Base-by-base conservation (phyloP, 1,139 yeast genomes). In the Geotrichum citri-aurantii region DNA sequence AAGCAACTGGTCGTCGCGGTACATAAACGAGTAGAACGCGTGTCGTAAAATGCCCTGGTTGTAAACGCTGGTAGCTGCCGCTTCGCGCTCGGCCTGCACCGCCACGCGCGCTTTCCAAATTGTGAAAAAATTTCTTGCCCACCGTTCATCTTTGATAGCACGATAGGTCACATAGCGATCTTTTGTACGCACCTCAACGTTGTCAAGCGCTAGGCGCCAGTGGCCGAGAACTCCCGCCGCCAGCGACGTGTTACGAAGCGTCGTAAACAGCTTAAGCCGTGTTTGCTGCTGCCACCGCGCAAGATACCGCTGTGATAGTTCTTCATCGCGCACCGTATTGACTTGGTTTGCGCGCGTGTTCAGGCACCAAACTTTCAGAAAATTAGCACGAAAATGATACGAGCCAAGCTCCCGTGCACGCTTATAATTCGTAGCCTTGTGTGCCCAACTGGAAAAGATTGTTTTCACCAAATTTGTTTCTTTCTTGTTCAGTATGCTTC, bases 331-430 rank as follows among this genome's bases (percentile, higher is more conserved):
- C 12, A 47, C 37, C 4, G 52, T 23, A 1, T 31, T 40, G 3
- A 59, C 37, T 12, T 42, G 29, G 7, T 44, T 50, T 5, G 50
- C 42, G 5, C 56, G 31, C 12, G 53, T 37, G 11, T 37, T 17
- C 5, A 59, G 24, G 1, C 57, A 49, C 61, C 61, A 59, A 5
- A 19, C 23, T 26, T 53, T 54, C 23, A 59, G 53, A 17, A 26
- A 23, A 23, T 50, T 51, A 27, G 49, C 26, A 19, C 54, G 46
- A 6, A 31, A 24, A 49, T 51, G 50, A 48, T 44, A 48, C 29
- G 44, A 50, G 3, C 58, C 33, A 23, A 55, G 52, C n/a, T 48
- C 40, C 4, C 61, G 56, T 4, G 58, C 56, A 24, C 51, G 54
- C 14, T 48, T 37, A 11, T 44, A 11, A 24, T 55, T 54, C 17